phyloP scores from a whole-genome alignment of 495 filamentous ascomycete species.

The Usnea hakonensis region DNA sequence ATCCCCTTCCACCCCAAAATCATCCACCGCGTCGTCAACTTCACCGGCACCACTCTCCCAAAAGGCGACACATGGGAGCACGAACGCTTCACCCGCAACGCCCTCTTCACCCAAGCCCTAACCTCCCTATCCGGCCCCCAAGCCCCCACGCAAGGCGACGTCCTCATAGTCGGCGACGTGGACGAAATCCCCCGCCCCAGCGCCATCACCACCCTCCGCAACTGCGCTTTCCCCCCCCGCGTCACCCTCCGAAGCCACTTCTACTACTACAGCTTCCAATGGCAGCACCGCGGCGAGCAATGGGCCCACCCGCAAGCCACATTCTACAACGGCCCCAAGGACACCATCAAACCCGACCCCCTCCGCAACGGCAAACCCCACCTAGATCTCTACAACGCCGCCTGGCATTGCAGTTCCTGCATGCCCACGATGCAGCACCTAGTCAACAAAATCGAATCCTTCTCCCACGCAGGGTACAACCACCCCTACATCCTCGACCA shows the following conservation, averaged over 20 bases:
- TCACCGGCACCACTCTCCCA: slow-evolving; percentile 29
- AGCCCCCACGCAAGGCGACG: slow-evolving; percentile 27
- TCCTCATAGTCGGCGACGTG: slow-evolving; percentile 38
- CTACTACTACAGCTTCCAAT: slow-evolving; percentile 54
- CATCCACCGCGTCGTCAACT: slow-evolving; percentile 45
- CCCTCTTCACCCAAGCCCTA: slow-evolving; percentile 44
- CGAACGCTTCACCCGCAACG: slow-evolving; percentile 46
- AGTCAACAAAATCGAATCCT: slow-evolving; percentile 44
- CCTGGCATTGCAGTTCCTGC: slow-evolving; percentile 51
- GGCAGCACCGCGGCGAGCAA: slow-evolving; percentile 40
- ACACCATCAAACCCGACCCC: slow-evolving; percentile 42
- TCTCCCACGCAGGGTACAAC: slow-evolving; percentile 43
- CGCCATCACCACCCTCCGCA: slow-evolving; percentile 36
- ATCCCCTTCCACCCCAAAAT: slow-evolving; percentile 42
- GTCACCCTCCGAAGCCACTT: slow-evolving; percentile 45
- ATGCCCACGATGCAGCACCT: slow-evolving; percentile 44
- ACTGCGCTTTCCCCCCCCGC: slow-evolving; percentile 44
- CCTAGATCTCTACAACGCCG: slow-evolving; percentile 38
- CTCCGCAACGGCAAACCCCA: slow-evolving; percentile 37
- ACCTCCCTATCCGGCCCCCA: slow-evolving; percentile 31
- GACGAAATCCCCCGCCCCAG: slow-evolving; percentile 47
- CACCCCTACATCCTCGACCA: slow-evolving; percentile 34
- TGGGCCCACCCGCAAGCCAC: slow-evolving; percentile 52
- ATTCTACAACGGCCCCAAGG: slow-evolving; percentile 36
- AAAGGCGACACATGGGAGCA: slow-evolving; percentile 34